Conservation (phyloP, 345 rosid species). For the Boechera stricta region DNA sequence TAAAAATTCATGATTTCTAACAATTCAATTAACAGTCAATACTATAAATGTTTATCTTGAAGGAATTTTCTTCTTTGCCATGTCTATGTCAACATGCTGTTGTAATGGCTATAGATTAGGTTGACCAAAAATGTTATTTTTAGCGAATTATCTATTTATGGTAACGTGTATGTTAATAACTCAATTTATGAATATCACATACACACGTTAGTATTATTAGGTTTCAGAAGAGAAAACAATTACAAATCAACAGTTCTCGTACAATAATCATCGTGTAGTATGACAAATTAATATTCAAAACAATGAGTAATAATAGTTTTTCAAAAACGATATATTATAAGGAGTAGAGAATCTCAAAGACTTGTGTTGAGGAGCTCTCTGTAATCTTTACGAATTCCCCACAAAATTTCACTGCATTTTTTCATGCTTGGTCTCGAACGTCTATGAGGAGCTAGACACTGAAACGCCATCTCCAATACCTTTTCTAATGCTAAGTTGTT, state of each 20-base stretch:
- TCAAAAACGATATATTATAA: background rate
- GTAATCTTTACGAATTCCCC: conserved; percentile 88
- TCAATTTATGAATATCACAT: background rate
- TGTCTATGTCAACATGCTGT: conserved; percentile 7
- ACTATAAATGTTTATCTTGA: background rate
- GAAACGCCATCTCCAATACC: conserved; percentile 73
- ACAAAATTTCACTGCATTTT: conserved; percentile 81
- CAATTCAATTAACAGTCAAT: background rate
- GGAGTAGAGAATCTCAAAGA: conserved; percentile 25
- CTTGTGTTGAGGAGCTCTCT: conserved; percentile 54
- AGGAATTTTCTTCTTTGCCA: background rate
- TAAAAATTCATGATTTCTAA: background rate
- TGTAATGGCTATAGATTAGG: conserved; percentile 1
- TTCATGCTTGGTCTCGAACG: conserved; percentile 81
- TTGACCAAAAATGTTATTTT: background rate
- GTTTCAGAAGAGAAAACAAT: background rate
- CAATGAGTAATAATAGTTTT: background rate
- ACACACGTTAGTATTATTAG: background rate
- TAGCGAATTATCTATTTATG: background rate
- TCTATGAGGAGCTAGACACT: conserved; percentile 76
- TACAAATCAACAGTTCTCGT: conserved; percentile 12
- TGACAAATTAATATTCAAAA: conserved; percentile 10
- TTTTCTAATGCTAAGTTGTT: conserved; percentile 69
- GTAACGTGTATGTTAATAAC: background rate
- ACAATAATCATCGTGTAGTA: conserved; percentile 16